A percentile compares a stretch with the other conserved stretches of the same genome.
phyloP scores from a whole-genome alignment of 768 basidiomycete species.

The Roridomyces roridus region DNA sequence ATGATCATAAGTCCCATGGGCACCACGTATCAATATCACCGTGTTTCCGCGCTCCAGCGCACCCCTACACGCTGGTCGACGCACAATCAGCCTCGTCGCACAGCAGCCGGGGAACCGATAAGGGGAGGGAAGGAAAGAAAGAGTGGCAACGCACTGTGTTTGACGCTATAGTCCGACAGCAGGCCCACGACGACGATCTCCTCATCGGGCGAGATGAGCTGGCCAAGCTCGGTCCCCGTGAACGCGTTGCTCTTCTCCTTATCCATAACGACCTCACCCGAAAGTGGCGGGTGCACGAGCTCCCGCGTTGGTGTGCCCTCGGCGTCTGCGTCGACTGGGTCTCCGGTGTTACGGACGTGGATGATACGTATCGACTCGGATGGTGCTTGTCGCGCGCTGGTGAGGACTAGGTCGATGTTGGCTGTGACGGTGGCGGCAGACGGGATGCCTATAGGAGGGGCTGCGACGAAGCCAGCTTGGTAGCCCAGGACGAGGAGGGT shows the following conservation, averaged over 20 bases:
- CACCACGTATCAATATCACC: slow-evolving; percentile 67
- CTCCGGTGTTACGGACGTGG: slow-evolving; percentile 72
- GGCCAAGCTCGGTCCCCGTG: slow-evolving; percentile 57
- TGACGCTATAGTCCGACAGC: slow-evolving; percentile 69
- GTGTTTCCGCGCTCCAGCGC: slow-evolving; percentile 70
- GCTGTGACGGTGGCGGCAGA: slow-evolving; percentile 44
- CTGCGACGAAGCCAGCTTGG: slow-evolving; percentile 56
- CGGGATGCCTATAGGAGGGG: slow-evolving; percentile 58
- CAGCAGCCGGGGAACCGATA: no score
- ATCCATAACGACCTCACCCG: slow-evolving; percentile 62
- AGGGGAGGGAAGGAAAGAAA: not conserved
- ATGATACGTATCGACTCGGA: slow-evolving; percentile 62
- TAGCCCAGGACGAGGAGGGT: slow-evolving; percentile 67
- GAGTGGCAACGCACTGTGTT: slow-evolving; percentile 47
- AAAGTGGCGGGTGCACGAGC: slow-evolving; percentile 59
- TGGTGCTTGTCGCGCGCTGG: slow-evolving; percentile 49
- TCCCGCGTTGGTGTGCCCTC: slow-evolving; percentile 62
- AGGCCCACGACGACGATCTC: slow-evolving; percentile 72
- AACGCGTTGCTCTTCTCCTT: slow-evolving; percentile 78
- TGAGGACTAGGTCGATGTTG: slow-evolving; percentile 58
- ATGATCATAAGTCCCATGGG: slow-evolving; percentile 73
- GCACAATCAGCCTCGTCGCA: no score
- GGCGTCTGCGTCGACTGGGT: slow-evolving; percentile 67
- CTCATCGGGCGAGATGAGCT: slow-evolving; percentile 56
- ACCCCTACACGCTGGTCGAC: slow-evolving; percentile 62